These are phyloP conservation scores for Mariannaea elegans DNA, from an alignment of 2,329 filamentous ascomycete species.

Conservation along the genomic window DNA sequence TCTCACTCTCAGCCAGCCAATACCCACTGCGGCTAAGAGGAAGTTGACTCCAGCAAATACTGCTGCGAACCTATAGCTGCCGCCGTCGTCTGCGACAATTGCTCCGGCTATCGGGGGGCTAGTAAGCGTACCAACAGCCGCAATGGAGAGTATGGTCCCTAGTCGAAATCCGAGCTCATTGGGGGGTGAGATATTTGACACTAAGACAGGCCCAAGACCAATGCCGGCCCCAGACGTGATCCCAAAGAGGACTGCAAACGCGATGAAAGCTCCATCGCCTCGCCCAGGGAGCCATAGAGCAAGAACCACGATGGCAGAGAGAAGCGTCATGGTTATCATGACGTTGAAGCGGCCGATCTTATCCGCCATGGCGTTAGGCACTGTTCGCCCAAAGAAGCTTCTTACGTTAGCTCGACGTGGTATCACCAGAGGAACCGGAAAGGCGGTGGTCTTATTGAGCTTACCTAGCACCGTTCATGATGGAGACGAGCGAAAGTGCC, in stretches of 20 bases:
- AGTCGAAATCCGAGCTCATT: slow-evolving; percentile 29
- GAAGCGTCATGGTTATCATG: slow-evolving; percentile 23
- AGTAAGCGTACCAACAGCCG: slow-evolving; percentile 24
- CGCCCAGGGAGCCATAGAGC: slow-evolving; percentile 26
- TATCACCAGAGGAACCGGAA: neutral
- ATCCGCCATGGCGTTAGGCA: slow-evolving; percentile 32
- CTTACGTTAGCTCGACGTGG: slow-evolving; percentile 8
- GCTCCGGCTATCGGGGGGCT: slow-evolving; percentile 26
- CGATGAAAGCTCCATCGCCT: slow-evolving; percentile 22
- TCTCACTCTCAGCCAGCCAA: slow-evolving; percentile 23
- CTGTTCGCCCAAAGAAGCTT: slow-evolving; percentile 31
- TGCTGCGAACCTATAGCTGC: slow-evolving; percentile 29
- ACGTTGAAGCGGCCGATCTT: slow-evolving; percentile 30
- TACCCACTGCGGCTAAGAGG: slow-evolving; percentile 21
- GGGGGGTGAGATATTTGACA: slow-evolving; percentile 21
- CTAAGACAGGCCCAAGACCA: slow-evolving; percentile 22
- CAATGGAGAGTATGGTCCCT: slow-evolving; percentile 26
- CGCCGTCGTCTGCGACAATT: slow-evolving; percentile 22
- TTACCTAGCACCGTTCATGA: slow-evolving; percentile 32
- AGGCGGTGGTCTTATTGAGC: neutral
- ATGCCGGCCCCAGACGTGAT: slow-evolving; percentile 29
- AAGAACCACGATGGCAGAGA: slow-evolving; percentile 18
- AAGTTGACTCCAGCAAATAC: slow-evolving; percentile 29
- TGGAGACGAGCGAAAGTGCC: slow-evolving; percentile 27
- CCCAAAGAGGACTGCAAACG: slow-evolving; percentile 27